Percentiles rank a stretch among this genome's conserved stretches.
Evolutionary conservation across 345 rosid species (phyloP).

Genomic region (Eucalyptus marginata): DNA sequence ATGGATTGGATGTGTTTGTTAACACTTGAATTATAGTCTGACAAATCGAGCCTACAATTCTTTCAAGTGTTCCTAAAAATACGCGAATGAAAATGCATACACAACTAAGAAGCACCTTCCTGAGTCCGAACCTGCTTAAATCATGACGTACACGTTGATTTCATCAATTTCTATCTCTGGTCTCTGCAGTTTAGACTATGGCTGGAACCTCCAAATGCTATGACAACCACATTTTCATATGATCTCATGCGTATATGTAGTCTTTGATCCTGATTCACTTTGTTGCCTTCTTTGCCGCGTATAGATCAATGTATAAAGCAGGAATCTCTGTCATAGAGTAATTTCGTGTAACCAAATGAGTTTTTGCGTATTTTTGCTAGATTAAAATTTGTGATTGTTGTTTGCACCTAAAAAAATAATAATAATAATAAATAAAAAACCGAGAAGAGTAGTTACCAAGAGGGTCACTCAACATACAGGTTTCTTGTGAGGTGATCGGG

Average conservation of each 20-base stretch:
- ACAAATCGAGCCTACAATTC: background rate
- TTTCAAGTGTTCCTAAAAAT: background rate
- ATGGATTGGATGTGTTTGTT: background rate
- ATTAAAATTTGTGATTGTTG: background rate
- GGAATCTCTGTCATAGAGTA: background rate
- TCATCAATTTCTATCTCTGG: background rate
- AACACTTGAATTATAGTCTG: background rate
- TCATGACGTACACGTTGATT: background rate
- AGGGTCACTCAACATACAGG: background rate
- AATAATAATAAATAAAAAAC: rapidly evolving
- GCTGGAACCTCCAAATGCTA: background rate
- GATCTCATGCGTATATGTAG: background rate
- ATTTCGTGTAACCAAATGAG: background rate
- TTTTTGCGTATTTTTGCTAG: background rate
- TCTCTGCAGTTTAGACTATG: background rate
- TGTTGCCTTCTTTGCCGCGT: background rate
- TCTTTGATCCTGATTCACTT: background rate
- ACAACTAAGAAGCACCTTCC: background rate
- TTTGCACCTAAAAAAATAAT: no score
- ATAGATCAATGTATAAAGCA: background rate
- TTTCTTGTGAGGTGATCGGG: background rate
- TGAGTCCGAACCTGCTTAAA: background rate
- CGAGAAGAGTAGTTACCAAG: background rate
- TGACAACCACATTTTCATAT: background rate
- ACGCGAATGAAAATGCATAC: background rate